A percentile compares a stretch with the other conserved stretches of the same genome.
Evolutionary conservation across 2,329 filamentous ascomycete species (phyloP).

Genomic region (Colletotrichum sp.): DNA sequence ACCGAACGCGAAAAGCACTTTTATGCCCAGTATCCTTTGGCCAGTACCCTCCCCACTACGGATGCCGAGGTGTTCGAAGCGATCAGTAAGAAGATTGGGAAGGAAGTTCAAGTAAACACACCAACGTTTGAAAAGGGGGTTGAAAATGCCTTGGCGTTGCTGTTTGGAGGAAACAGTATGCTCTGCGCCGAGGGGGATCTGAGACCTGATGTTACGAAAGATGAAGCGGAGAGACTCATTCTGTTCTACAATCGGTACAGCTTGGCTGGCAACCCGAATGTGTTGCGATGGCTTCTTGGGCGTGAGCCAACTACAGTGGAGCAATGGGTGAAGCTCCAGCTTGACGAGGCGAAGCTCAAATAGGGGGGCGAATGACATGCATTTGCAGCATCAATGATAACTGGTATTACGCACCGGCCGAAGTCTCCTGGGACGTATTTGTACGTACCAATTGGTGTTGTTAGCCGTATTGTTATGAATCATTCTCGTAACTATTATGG

Average conservation of each 20-base stretch:
- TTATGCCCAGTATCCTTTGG: not conserved
- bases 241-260: not conserved
- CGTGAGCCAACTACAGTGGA: not conserved
- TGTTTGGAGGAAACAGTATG: not conserved
- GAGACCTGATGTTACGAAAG: not conserved
- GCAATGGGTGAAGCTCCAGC: not conserved
- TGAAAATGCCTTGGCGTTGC: not conserved
- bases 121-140: not conserved
- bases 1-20: not conserved
- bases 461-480: not conserved
- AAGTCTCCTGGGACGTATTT: too few species aligned
- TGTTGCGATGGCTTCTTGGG: not conserved
- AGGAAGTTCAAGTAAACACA: not conserved
- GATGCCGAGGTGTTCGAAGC: not conserved
- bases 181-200: not conserved
- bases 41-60: not conserved
- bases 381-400: not conserved
- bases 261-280: not conserved
- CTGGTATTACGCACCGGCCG: not conserved
- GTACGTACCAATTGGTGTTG: fast-evolving
- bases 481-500: not conserved
- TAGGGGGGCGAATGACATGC: not conserved
- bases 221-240: not conserved
- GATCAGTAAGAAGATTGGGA: not conserved
- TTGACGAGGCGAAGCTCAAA: not conserved